Evolutionary conservation across 2,329 filamentous ascomycete species (phyloP), one percentile per base, ranked within the genome.

Genomic region (Periconia sp.): DNA sequence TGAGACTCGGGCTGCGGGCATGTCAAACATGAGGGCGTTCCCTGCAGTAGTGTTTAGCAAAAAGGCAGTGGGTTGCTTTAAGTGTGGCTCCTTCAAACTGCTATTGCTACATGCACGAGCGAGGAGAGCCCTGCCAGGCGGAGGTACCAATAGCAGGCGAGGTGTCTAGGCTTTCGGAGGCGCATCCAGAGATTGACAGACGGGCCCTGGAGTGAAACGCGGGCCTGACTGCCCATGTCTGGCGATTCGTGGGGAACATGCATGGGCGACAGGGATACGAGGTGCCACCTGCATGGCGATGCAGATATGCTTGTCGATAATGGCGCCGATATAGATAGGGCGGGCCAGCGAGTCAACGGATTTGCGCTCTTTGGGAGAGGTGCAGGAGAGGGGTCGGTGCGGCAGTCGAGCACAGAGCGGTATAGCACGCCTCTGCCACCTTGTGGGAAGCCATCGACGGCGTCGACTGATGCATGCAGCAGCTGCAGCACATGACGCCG

Each of bases 11-110:
- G 57, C 60, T 57, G 59, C 62, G 63, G 59, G 63, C 62, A 69
- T 63, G 59, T 70, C 67, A 70, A 70, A 69, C 67, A 63, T 67
- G 56, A 63, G 52, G 57, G 60, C 53, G 60, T 65, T 66, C 64
- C 66, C 65, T 70, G 67, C 67, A 69, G 50, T 58, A 56, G 47
- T 57, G 57, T 56, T 53, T 60, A 57, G 53, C 54, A 53, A 64
- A 59, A 62, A 55, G 63, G 61, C 57, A 59, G 16, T 52, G 58
- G 43, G 56, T 52, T 59, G 59, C 55, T 60, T 68, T 65, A 67
- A 69, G 64, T 57, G 65, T 65, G 62, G 65, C 62, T 65, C 54
- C 42, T 49, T 57, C 49, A 58, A 63, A 62, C 56, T 63, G 57
- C 59, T 62, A 61, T 63, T 65, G 66, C 57, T 62, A 66, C 57